Base-by-base conservation (phyloP, 768 basidiomycete genomes). In the Neoboletus brunneissimus region DNA sequence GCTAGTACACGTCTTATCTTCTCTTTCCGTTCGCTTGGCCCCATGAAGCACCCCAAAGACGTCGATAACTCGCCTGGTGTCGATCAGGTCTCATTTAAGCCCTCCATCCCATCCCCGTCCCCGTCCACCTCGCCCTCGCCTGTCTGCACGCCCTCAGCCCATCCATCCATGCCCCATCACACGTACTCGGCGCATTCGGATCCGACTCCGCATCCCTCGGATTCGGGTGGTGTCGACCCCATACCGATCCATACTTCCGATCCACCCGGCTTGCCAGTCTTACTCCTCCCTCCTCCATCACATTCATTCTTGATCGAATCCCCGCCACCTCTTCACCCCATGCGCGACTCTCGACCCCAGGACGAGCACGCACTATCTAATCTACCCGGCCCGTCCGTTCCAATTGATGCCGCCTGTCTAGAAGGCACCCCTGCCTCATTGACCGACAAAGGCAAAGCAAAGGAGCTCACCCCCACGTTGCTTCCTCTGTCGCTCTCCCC, bases 401-500 rank as follows among this genome's bases (percentile, higher is more conserved):
- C 58, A 48, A 58, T 51, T 49, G 47, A 62, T 48, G 57, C 18
- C 46, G 12, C 38, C 50, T 57, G 57, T n/a, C 34, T 27, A 35
- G 58, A 65, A 29, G 51, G 44, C 34, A 37, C 51, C 37, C 27
- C 51, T 62, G 62, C 68, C 68, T 64, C 72, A 22, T 68, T 72
- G 60, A 43, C 56, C 59, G 67, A 63, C 64, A 90, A 87, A 73
- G 83, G 79, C 63, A 88, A 81, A 72, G 85, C 77, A 51, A 72
- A 67, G 62, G 74, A 76, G 66, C 56, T 67, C 34, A 81, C 86
- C 45, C 84, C 88, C 55, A 76, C 76, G 67, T 77, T 89, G 57
- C 86, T 88, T 56, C 86, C 88, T 58, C 75, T 89, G 56, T 73
- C 78, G 32, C 84, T 91, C 64, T 76, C 81, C 49, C 75, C 81